These are phyloP conservation scores for Brassica rapa DNA, from an alignment of 345 rosid species.

Conservation along the genomic window DNA sequence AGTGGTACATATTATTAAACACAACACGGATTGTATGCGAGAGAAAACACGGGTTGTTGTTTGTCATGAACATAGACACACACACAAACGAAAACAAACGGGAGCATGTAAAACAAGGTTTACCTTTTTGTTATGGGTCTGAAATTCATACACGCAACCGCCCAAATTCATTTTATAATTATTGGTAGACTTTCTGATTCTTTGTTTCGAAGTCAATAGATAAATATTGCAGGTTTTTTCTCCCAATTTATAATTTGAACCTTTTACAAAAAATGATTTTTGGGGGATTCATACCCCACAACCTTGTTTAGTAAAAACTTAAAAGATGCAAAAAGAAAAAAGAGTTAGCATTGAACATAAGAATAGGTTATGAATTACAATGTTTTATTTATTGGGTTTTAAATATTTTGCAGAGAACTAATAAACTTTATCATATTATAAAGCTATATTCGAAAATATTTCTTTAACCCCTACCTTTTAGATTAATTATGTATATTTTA, in stretches of 20 bases:
- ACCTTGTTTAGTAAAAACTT: background rate
- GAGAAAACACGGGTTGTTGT: slow-evolving; percentile 31
- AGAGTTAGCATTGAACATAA: background rate
- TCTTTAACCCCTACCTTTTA: background rate
- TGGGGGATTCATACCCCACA: background rate
- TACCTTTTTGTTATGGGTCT: slow-evolving; percentile 23
- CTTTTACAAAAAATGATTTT: background rate
- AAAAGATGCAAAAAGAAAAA: background rate
- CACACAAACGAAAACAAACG: slow-evolving; percentile 9
- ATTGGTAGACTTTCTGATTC: slow-evolving; percentile 5
- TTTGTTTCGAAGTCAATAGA: slow-evolving; percentile 12
- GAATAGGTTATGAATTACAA: background rate
- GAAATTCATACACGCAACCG: slow-evolving; percentile 34
- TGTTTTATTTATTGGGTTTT: background rate
- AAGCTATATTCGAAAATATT: background rate
- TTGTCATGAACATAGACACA: background rate
- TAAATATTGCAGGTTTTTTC: slow-evolving; percentile 13
- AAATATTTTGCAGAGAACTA: background rate
- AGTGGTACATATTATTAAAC: slow-evolving; percentile 19
- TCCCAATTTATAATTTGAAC: background rate
- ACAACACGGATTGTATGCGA: slow-evolving; percentile 23
- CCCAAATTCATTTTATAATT: background rate
- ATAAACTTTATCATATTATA: background rate
- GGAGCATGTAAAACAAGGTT: slow-evolving; percentile 39
- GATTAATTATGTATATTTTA: slow-evolving; percentile 8